Percentiles rank a stretch among this genome's conserved stretches.
Conservation (phyloP, 768 basidiomycete species). For the Amanita polypyramis region DNA sequence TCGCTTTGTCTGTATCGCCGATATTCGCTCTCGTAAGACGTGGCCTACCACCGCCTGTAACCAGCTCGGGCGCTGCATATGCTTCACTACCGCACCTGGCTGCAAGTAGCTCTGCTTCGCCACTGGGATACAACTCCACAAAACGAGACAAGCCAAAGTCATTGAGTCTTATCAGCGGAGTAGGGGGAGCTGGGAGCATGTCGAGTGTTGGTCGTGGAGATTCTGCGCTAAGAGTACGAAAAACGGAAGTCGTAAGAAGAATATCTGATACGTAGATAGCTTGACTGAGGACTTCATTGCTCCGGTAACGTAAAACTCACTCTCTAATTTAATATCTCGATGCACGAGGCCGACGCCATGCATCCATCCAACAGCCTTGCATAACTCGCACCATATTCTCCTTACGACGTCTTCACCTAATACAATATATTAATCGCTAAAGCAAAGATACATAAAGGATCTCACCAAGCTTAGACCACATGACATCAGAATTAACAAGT, state of each 20-base stretch:
- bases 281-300: constrained; percentile 1
- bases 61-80: constrained; percentile 75
- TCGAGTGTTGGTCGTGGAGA: constrained; percentile 19
- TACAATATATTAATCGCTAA: constrained; percentile 7
- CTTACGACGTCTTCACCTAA: constrained; percentile 41
- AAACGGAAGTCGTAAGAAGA: constrained; percentile 45
- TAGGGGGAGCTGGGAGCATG: constrained; percentile 27
- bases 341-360: constrained; percentile 80
- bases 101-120: constrained; percentile 35
- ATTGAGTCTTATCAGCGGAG: constrained; percentile 69
- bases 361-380: constrained; percentile 77
- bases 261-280: constrained; percentile 41
- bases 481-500: constrained; percentile 49
- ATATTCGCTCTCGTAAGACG: constrained; percentile 14
- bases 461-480: constrained; percentile 29
- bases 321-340: constrained; percentile 85
- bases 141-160: constrained; percentile 89
- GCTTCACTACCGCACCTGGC: constrained; percentile 86
- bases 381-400: constrained; percentile 69
- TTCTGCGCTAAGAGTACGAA: constrained; percentile 14
- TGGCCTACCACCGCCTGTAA: constrained; percentile 31
- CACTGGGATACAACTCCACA: constrained; percentile 45
- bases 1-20: background rate
- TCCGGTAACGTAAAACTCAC: constrained; percentile 18
- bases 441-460: constrained; percentile 5